These are phyloP conservation scores for Aspergillus udagawae DNA, from an alignment of 2,329 filamentous ascomycete genomes.

Conservation along the genomic window DNA sequence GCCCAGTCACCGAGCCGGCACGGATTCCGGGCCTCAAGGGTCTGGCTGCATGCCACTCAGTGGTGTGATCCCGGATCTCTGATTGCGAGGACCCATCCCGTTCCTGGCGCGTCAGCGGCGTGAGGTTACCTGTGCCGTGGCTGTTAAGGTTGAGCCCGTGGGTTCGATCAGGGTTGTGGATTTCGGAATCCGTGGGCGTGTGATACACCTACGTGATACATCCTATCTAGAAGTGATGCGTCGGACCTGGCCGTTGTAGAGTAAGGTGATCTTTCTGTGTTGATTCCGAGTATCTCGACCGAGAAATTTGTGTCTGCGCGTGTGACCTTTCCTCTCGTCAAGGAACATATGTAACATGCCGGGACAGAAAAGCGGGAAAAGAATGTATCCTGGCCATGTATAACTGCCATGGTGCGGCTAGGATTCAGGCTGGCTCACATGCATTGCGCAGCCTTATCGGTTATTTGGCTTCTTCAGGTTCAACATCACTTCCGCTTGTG, in stretches of 20 bases:
- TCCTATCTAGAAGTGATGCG: neutral
- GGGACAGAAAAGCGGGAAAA: neutral
- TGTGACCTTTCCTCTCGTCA: neutral
- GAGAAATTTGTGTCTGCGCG: neutral
- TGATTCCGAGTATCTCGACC: constrained; percentile 1
- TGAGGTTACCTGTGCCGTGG: neutral
- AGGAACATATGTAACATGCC: too few species aligned
- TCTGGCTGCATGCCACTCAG: constrained; percentile 9
- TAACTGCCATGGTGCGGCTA: neutral
- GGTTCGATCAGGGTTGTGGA: too few species aligned
- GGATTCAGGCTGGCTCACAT: too few species aligned
- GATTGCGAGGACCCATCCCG: neutral
- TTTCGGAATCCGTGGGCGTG: neutral
- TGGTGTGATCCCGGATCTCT: constrained; percentile 17
- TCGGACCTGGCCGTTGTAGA: neutral
- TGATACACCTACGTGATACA: neutral
- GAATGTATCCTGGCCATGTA: neutral
- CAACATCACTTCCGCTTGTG: neutral
- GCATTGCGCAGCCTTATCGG: neutral
- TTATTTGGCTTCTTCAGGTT: neutral
- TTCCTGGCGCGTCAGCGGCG: neutral
- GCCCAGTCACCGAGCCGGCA: neutral
- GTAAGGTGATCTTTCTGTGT: neutral
- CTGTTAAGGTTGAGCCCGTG: neutral
- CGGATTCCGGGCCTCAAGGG: constrained; percentile 13